These are phyloP conservation scores for Lachancea fermentati DNA, from an alignment of 805 yeast species.

Conservation along the genomic window DNA sequence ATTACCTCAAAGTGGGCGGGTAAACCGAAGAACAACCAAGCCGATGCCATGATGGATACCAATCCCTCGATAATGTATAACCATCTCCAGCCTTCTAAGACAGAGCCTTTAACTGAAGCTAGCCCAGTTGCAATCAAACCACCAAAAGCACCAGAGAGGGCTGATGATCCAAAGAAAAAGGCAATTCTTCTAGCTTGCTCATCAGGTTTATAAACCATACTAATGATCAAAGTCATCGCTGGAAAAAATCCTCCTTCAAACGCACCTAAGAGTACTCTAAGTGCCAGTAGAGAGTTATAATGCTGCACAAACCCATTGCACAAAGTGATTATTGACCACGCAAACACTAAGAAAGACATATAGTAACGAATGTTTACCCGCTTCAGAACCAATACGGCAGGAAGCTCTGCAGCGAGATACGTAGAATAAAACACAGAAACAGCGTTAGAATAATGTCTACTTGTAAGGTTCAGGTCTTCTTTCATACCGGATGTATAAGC, in stretches of 20 bases:
- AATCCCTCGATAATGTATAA: slow-evolving; percentile 38
- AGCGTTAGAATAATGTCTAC: slow-evolving; percentile 36
- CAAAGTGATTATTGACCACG: slow-evolving; percentile 34
- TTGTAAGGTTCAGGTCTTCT: slow-evolving; percentile 45
- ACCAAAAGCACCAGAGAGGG: slow-evolving; percentile 41
- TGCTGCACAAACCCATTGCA: slow-evolving; percentile 30
- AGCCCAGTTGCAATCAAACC: slow-evolving; percentile 41
- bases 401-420: slow-evolving; percentile 33
- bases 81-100: slow-evolving; percentile 35
- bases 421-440: slow-evolving; percentile 36
- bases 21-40: slow-evolving; percentile 27
- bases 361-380: slow-evolving; percentile 23
- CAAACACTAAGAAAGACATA: slow-evolving; percentile 20
- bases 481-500: slow-evolving; percentile 57
- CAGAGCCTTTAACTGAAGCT: slow-evolving; percentile 24
- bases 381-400: slow-evolving; percentile 30
- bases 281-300: slow-evolving; percentile 34
- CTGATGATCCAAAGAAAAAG: slow-evolving; percentile 39
- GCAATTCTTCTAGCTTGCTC: slow-evolving; percentile 37
- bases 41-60: slow-evolving; percentile 28
- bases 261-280: slow-evolving; percentile 39
- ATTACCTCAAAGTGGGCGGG: slow-evolving; percentile 33
- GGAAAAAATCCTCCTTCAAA: slow-evolving; percentile 42
- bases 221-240: slow-evolving; percentile 33
- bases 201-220: slow-evolving; percentile 34